phyloP scores from a whole-genome alignment of 768 basidiomycete species.

The Dendrothele bispora region DNA sequence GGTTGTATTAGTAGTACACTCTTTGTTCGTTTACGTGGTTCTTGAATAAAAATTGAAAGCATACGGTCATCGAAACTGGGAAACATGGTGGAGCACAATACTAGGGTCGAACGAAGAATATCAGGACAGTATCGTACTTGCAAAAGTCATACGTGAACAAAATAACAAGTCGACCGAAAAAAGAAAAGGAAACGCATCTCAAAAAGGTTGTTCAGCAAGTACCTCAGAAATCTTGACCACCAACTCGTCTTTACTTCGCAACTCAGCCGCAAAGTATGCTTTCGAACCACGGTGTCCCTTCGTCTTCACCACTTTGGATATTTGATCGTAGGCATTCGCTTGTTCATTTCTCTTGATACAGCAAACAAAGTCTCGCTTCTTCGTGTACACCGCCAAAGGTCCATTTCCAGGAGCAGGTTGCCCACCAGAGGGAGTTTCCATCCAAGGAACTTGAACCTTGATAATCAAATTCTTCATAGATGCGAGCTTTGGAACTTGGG shows the following conservation, averaged over 20 bases:
- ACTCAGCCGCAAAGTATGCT: constrained; percentile 55
- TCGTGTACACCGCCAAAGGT: constrained; percentile 47
- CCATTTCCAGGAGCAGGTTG: constrained; percentile 14
- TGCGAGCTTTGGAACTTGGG: constrained; percentile 25
- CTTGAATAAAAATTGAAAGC: too few relatives aligned
- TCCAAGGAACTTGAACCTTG: constrained; percentile 52
- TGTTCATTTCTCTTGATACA: constrained; percentile 31
- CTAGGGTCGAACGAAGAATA: too few relatives aligned
- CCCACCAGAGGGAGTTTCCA: constrained; percentile 1
- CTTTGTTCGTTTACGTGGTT: too few relatives aligned
- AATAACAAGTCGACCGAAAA: too few relatives aligned
- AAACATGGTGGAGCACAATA: too few relatives aligned
- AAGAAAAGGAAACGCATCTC: too few relatives aligned
- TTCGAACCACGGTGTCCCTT: constrained; percentile 44
- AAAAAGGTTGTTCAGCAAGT: constrained; percentile 59
- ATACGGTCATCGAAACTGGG: too few relatives aligned
- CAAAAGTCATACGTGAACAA: too few relatives aligned
- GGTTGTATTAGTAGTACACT: too few relatives aligned
- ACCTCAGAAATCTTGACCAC: constrained; percentile 52
- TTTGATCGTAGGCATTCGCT: constrained; percentile 34
- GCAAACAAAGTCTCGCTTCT: constrained; percentile 55
- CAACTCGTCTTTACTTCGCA: constrained; percentile 45
- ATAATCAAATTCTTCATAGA: constrained; percentile 42
- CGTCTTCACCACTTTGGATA: constrained; percentile 36
- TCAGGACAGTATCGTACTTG: too few relatives aligned